Evolutionary conservation across 73 alveolate species (phyloP), one percentile per base, ranked within the genome.

Genomic region (Vitrella brassicaformis): DNA sequence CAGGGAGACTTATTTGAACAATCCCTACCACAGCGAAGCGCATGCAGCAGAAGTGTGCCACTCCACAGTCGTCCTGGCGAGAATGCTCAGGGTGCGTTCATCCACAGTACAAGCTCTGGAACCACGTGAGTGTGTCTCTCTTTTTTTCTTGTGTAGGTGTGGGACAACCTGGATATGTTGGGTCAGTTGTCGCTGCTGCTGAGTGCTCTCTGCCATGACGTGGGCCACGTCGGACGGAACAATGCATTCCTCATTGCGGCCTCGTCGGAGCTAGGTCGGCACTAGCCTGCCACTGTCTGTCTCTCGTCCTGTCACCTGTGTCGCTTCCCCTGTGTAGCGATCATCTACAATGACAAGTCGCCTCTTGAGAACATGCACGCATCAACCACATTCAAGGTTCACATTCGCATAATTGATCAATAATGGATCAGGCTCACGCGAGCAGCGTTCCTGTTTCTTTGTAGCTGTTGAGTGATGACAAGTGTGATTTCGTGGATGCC

Each of bases 291-390:
- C n/a, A n/a, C n/a, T n/a, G n/a, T n/a, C n/a, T n/a, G n/a, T n/a
- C n/a, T n/a, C n/a, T n/a, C n/a, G n/a, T n/a, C n/a, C n/a, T n/a
- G n/a, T n/a, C n/a, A n/a, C n/a, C n/a, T n/a, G n/a, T n/a, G n/a
- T n/a, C n/a, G n/a, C n/a, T n/a, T n/a, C n/a, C n/a, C n/a, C n/a
- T n/a, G n/a, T n/a, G n/a, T n/a, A n/a, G n/a, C 87, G 31, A 30
- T 78, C 67, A 31, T 31, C 31, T 84, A 84, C 73, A 84, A 84
- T 69, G 87, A 84, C 76, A 31, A 29, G 30, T 30, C 83, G 28
- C 80, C 81, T 45, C 30, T 84, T 47, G 90, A 84, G 78, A 84
- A 84, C 77, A 78, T 84, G 87, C 90, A 84, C 64, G 4, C 56
- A 39, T 4, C n/a, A n/a, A n/a, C n/a, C n/a, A n/a, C n/a, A n/a